phyloP scores from a whole-genome alignment of 1,139 yeast species.

The Blastobotrys ciferrii region DNA sequence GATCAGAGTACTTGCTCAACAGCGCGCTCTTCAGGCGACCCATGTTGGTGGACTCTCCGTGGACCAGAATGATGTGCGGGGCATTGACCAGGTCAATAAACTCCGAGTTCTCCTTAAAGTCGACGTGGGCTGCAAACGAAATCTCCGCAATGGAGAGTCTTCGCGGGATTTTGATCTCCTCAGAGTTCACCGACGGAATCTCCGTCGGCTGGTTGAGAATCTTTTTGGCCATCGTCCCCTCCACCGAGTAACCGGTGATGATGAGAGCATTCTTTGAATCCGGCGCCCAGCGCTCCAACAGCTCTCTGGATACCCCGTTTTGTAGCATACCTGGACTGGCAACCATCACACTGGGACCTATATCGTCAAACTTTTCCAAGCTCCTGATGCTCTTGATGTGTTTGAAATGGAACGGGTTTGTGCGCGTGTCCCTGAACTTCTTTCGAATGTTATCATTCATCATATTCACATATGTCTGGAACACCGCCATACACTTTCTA shows the following conservation, averaged over 20 bases:
- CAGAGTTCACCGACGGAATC: constrained; percentile 74
- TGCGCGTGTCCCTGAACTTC: constrained; percentile 68
- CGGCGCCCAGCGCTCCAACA: constrained; percentile 95
- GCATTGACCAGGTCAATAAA: constrained; percentile 89
- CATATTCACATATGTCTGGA: constrained; percentile 93
- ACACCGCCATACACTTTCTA: constrained; percentile 94
- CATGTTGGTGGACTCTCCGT: constrained; percentile 98
- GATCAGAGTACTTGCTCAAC: constrained; percentile 75
- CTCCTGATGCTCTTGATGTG: constrained; percentile 77
- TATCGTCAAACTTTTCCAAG: constrained; percentile 82
- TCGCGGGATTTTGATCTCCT: constrained; percentile 83
- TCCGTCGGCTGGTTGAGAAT: constrained; percentile 84
- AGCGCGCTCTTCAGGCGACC: constrained; percentile 93
- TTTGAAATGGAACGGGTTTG: constrained; percentile 88
- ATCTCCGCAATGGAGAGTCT: constrained; percentile 89
- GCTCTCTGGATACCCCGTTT: constrained; percentile 87
- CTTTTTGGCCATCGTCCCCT: constrained; percentile 95
- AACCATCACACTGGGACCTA: constrained; percentile 93
- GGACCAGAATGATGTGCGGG: constrained; percentile 74
- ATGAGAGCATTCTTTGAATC: constrained; percentile 86
- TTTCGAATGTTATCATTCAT: constrained; percentile 90
- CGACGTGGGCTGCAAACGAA: constrained; percentile 98
- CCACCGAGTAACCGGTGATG: constrained; percentile 95
- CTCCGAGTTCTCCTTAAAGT: constrained; percentile 86
- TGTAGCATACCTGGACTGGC: constrained; percentile 99